These are phyloP conservation scores for Schizophyllum commune DNA, from an alignment of 1,284 basidiomycete species.

Conservation along the genomic window DNA sequence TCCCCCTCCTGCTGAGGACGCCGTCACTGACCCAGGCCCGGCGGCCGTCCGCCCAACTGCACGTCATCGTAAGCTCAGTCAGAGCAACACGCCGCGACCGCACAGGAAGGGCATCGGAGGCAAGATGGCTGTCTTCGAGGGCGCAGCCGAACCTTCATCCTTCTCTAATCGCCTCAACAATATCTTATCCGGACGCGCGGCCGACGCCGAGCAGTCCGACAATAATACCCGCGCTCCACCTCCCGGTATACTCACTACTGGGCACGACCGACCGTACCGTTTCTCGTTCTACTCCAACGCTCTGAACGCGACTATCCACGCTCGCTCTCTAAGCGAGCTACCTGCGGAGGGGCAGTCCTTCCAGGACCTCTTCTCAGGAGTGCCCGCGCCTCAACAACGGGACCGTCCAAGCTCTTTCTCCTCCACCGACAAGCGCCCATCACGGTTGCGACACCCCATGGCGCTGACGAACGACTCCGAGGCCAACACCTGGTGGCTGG, in stretches of 20 bases:
- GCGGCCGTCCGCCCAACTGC: slow-evolving; percentile 27
- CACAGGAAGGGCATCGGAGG: slow-evolving; percentile 65
- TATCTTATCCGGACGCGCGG: slow-evolving; percentile 22
- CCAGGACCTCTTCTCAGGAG: slow-evolving; percentile 81
- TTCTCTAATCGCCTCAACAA: slow-evolving; percentile 32
- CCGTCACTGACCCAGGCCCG: slow-evolving; percentile 12
- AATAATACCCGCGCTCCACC: slow-evolving; percentile 13
- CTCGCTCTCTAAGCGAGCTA: slow-evolving; percentile 86
- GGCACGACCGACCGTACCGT: slow-evolving; percentile 88
- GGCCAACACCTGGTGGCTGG: slow-evolving; percentile 94
- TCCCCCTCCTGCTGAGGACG: slow-evolving; percentile 15
- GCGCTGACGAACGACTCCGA: slow-evolving; percentile 38
- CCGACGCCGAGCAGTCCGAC: slow-evolving; percentile 18
- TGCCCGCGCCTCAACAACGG: slow-evolving; percentile 21
- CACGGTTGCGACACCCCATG: background rate
- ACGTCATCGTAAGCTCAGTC: slow-evolving; percentile 78
- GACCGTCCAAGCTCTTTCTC: slow-evolving; percentile 8
- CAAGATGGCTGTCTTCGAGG: slow-evolving; percentile 92
- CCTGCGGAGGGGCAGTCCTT: slow-evolving; percentile 93
- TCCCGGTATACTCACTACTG: slow-evolving; percentile 38
- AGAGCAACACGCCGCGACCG: slow-evolving; percentile 60
- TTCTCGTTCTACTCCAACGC: slow-evolving; percentile 99
- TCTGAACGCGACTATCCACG: slow-evolving; percentile 90
- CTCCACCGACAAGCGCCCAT: background rate
- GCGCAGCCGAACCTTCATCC: slow-evolving; percentile 37